phyloP scores from a whole-genome alignment of 2,329 filamentous ascomycete species.

The Trematosphaeria pertusa region DNA sequence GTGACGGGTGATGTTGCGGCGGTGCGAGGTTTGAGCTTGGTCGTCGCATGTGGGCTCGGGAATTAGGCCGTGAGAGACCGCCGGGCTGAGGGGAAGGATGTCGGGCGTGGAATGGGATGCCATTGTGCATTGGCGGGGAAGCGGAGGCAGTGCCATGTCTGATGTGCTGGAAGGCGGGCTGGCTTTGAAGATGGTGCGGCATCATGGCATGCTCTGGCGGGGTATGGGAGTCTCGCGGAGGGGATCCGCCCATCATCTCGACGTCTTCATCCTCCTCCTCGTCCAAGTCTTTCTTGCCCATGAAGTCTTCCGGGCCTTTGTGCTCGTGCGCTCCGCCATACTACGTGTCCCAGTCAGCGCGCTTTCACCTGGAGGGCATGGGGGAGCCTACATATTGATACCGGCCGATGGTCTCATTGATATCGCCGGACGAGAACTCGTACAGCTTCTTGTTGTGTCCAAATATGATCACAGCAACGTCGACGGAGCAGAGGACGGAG shows the following conservation, averaged over 20 bases:
- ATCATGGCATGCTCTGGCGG: constrained; percentile 68
- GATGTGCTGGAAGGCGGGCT: constrained; percentile 77
- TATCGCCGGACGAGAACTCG: constrained; percentile 94
- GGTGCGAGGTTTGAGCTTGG: constrained; percentile 76
- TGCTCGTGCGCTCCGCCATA: constrained; percentile 94
- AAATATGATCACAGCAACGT: constrained; percentile 98
- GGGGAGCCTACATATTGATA: constrained; percentile 82
- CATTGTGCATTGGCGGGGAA: constrained; percentile 84
- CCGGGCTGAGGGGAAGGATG: constrained; percentile 84
- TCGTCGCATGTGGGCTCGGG: constrained; percentile 78
- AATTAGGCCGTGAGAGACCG: constrained; percentile 76
- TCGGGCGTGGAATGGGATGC: constrained; percentile 72
- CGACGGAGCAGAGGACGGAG: constrained; percentile 95
- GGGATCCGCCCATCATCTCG: constrained; percentile 69
- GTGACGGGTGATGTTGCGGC: constrained; percentile 67
- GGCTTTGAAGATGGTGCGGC: constrained; percentile 56
- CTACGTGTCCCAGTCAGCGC: constrained; percentile 57
- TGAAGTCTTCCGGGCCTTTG: constrained; percentile 93
- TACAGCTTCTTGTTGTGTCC: constrained; percentile 99
- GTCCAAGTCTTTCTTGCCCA: constrained; percentile 72
- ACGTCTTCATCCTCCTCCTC: constrained; percentile 82
- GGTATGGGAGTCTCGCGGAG: constrained; percentile 70
- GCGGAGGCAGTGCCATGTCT: constrained; percentile 83
- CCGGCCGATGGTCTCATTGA: constrained; percentile 85
- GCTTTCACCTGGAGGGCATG: constrained; percentile 3